Evolutionary conservation across 306 rosid species (phyloP), one percentile per base, ranked within the genome.

Genomic region (Prinsepia uniflora): DNA sequence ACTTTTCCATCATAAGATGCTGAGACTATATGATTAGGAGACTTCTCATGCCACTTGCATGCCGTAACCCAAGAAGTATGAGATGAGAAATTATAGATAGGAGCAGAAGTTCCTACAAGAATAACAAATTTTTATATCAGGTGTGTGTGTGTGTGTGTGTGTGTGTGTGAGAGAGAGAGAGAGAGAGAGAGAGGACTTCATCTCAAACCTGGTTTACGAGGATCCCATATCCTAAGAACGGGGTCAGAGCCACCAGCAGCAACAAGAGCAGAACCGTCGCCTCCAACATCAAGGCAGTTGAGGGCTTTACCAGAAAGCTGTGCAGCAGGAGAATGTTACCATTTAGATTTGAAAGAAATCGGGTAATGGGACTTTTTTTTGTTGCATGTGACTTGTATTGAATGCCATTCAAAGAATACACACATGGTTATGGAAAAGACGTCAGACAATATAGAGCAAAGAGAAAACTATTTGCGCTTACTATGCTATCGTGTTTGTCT

Each of bases 191-290:
- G 22, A 65, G 36, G 36, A 30, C 4, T 59, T 70, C 71, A 58
- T 70, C 40, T 58, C 52, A 20, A 50, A 91, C 99, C 97, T 87
- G 96, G 97, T 61, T 85, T 94, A 57, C 96, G 96, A 70, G 99
- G 99, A 86, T 94, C 97, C 99, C 99, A 94, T 83, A 94, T 77
- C 83, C 97, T 83, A 76, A 94, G 53, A 71, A 88, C 68, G 40
- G 95, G 86, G 54, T 94, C 99, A 47, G 97, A 91, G 77, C 92
- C 96, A 74, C 92, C 97, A 54, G 86, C 95, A 61, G 88, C 96
- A 42, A 94, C 83, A 56, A 94, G 75, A 64, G 92, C 68, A 68
- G 91, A 89, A 70, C 92, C 82, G 82, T 94, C 99, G 68, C 90
- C 99, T 41, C 99, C 97, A 78, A 91, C 69, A 83, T 94, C 96